phyloP scores from a whole-genome alignment of 176 grass and related monocot genomes.

The Coix lacrymajobi region DNA sequence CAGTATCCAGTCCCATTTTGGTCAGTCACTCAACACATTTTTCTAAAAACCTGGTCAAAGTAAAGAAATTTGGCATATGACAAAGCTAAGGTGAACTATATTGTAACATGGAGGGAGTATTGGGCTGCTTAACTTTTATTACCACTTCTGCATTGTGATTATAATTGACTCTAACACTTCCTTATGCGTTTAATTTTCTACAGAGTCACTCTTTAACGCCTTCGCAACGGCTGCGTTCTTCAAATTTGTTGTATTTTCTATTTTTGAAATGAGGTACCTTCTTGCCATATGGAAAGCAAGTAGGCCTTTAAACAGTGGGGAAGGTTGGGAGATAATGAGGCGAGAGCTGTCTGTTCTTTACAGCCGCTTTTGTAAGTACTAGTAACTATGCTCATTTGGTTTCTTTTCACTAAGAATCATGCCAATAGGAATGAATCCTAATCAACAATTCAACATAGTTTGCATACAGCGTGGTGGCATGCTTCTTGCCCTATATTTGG shows the following conservation, averaged over 20 bases:
- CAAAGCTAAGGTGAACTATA: not conserved
- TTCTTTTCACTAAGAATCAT: slow-evolving; percentile 3
- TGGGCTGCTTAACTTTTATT: not conserved
- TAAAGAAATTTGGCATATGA: not conserved
- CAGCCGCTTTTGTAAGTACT: slow-evolving; percentile 99
- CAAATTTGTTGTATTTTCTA: slow-evolving; percentile 98
- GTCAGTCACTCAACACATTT: not conserved
- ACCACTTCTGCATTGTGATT: not conserved
- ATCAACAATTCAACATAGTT: not conserved
- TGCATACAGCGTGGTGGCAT: not conserved
- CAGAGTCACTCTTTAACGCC: slow-evolving; percentile 99
- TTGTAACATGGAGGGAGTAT: not conserved
- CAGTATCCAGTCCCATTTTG: not conserved
- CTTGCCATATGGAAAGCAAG: slow-evolving; percentile 98
- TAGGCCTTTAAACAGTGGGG: slow-evolving; percentile 78
- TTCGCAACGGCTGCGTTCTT: slow-evolving; percentile 98
- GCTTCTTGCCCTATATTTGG: slow-evolving; percentile 9
- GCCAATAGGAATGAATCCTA: not conserved
- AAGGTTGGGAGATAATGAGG: slow-evolving; percentile 95
- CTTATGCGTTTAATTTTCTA: slow-evolving; percentile 21
- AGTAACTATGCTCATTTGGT: slow-evolving; percentile 16
- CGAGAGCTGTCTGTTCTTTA: slow-evolving; percentile 94
- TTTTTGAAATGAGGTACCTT: slow-evolving; percentile 99
- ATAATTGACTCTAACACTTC: not conserved
- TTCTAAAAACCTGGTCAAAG: not conserved